These are phyloP conservation scores for Edaphochlamys debaryana DNA, from an alignment of 139 green algal species.

Conservation along the genomic window DNA sequence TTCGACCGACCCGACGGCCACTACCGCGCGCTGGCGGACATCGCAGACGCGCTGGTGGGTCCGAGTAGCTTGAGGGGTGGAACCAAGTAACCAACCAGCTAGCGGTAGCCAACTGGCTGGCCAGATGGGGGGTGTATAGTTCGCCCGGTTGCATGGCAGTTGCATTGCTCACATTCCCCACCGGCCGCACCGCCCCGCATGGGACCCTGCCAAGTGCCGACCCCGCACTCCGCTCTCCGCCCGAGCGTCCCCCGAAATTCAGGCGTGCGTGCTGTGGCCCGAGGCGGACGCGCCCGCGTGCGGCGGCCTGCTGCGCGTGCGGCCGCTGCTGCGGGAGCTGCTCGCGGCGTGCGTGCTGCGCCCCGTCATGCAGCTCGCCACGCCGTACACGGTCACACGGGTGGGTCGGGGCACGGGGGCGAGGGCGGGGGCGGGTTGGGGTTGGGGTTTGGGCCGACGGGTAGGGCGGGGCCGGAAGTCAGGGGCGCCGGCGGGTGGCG, in stretches of 20 bases:
- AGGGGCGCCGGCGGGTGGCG: too few relatives aligned
- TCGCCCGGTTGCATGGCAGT: too few relatives aligned
- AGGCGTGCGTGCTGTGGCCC: slow-evolving; percentile 58
- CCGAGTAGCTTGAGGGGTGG: too few relatives aligned
- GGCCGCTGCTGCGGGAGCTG: slow-evolving; percentile 71
- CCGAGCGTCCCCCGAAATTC: too few relatives aligned
- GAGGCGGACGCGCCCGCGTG: slow-evolving; percentile 59
- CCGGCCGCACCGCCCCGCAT: too few relatives aligned
- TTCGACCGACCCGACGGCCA: slow-evolving; percentile 64
- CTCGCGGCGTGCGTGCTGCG: slow-evolving; percentile 70
- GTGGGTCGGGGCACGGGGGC: slow-evolving; percentile 18
- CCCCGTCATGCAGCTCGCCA: slow-evolving; percentile 60
- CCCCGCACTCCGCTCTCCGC: too few relatives aligned
- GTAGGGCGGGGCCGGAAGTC: neutral
- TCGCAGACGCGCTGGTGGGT: slow-evolving; percentile 67
- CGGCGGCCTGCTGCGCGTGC: slow-evolving; percentile 61
- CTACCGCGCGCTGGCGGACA: slow-evolving; percentile 57
- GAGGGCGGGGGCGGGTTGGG: neutral
- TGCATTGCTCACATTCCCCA: too few relatives aligned
- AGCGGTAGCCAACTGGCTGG: neutral
- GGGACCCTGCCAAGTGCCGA: too few relatives aligned
- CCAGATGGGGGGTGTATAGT: too few relatives aligned
- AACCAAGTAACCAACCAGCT: too few relatives aligned
- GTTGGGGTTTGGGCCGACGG: neutral
- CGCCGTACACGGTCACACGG: slow-evolving; percentile 69